These are phyloP conservation scores for Clausena lansium DNA, from an alignment of 345 rosid species.

Conservation along the genomic window DNA sequence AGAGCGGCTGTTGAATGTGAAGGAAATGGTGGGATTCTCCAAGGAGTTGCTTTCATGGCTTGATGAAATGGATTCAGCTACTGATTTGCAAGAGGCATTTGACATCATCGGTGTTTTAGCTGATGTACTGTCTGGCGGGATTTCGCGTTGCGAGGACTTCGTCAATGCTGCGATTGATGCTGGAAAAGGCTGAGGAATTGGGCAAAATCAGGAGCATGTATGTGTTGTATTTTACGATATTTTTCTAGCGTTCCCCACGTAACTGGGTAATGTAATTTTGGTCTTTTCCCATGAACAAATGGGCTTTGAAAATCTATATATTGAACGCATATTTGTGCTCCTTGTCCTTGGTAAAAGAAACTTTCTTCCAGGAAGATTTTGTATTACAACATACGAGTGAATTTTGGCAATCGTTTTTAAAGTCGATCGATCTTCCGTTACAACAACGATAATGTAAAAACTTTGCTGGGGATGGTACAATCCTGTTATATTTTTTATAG, in stretches of 20 bases:
- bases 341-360: constrained; percentile 16
- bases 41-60: constrained; percentile 83
- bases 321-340: constrained; percentile 18
- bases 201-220: constrained; percentile 18
- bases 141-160: constrained; percentile 64
- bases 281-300: neutral
- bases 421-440: too few relatives aligned
- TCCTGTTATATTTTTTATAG: too few relatives aligned
- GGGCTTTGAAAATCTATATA: neutral
- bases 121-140: constrained; percentile 77
- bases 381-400: neutral
- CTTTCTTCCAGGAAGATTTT: neutral
- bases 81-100: constrained; percentile 86
- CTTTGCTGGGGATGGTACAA: too few relatives aligned
- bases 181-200: constrained; percentile 50
- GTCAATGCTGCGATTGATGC: constrained; percentile 64
- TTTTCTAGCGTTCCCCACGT: neutral
- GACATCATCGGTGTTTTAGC: constrained; percentile 72
- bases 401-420: neutral
- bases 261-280: neutral
- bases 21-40: constrained; percentile 82
- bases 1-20: constrained; percentile 62
- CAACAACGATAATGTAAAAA: neutral
- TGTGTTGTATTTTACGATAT: neutral
- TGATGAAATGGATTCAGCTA: constrained; percentile 70